phyloP scores from a whole-genome alignment of 2,329 filamentous ascomycete genomes.

The Pestalotiopsis sp. region DNA sequence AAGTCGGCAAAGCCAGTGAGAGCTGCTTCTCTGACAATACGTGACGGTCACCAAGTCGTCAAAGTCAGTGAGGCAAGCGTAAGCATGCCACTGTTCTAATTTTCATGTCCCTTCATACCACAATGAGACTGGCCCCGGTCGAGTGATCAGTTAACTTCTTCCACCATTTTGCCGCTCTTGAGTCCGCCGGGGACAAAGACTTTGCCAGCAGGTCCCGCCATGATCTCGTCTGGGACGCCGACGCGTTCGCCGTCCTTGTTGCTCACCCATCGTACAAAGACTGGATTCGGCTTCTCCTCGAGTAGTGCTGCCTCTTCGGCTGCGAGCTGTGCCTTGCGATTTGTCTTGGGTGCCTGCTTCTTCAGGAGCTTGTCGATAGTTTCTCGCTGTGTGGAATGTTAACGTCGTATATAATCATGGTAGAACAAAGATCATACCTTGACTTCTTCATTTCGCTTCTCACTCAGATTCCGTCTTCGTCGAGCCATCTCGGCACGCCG shows the following conservation, averaged over 20 bases:
- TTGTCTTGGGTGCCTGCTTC: conserved; percentile 80
- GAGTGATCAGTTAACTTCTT: conserved; percentile 45
- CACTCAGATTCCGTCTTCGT: conserved; percentile 62
- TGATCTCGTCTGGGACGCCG: conserved; percentile 69
- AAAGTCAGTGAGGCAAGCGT: not conserved
- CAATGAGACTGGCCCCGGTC: not conserved
- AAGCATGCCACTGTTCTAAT: not conserved
- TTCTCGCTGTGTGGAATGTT: conserved; percentile 64
- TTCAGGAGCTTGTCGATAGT: conserved; percentile 90
- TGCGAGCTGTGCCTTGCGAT: conserved; percentile 49
- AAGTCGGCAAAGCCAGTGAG: not conserved
- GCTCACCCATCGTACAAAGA: conserved; percentile 73
- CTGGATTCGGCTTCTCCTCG: conserved; percentile 55
- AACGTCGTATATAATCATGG: not conserved
- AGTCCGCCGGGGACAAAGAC: conserved; percentile 51
- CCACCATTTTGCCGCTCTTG: conserved; percentile 52
- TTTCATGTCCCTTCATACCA: not conserved
- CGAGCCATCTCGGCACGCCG: conserved; percentile 65
- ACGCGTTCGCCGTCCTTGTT: conserved; percentile 65
- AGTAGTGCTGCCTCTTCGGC: conserved; percentile 53
- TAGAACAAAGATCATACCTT: conserved; percentile 45
- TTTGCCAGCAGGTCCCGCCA: conserved; percentile 63
- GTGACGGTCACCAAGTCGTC: not conserved
- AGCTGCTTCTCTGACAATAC: not conserved
- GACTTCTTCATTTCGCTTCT: conserved; percentile 67